Conservation (phyloP, 2,329 filamentous ascomycete genomes). For the Neofusicoccum kwambonambiense region DNA sequence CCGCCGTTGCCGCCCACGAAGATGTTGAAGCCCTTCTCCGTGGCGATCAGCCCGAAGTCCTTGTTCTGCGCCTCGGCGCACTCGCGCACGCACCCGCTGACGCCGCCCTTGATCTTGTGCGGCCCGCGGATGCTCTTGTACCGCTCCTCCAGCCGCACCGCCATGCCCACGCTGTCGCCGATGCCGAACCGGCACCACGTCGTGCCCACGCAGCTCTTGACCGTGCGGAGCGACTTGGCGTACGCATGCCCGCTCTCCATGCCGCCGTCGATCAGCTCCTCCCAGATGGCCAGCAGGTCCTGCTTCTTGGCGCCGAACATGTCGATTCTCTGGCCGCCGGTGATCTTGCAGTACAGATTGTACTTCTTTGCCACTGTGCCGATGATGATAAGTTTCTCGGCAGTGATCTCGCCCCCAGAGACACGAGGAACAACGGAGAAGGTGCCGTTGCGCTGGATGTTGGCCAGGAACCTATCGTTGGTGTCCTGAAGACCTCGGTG, state of each 20-base stretch:
- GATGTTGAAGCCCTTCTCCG: conserved; percentile 90
- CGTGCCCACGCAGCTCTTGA: conserved; percentile 88
- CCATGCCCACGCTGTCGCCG: conserved; percentile 88
- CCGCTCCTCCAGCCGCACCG: conserved; percentile 79
- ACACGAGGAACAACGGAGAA: conserved; percentile 86
- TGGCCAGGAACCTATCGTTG: conserved; percentile 83
- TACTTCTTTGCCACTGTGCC: conserved; percentile 83
- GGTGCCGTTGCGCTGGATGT: conserved; percentile 88
- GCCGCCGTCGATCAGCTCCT: conserved; percentile 73
- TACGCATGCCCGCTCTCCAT: conserved; percentile 92
- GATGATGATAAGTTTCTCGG: conserved; percentile 80
- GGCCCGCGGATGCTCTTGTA: conserved; percentile 89
- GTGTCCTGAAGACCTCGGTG: conserved; percentile 81
- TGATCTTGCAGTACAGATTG: conserved; percentile 85
- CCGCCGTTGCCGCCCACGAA: conserved; percentile 89
- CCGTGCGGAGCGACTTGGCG: conserved; percentile 81
- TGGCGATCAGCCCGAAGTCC: conserved; percentile 89
- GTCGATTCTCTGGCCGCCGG: conserved; percentile 86
- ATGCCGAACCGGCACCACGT: conserved; percentile 91
- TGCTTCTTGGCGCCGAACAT: conserved; percentile 90
- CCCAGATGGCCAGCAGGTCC: conserved; percentile 80
- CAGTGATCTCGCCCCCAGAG: conserved; percentile 81
- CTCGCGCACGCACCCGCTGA: conserved; percentile 87
- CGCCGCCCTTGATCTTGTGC: conserved; percentile 88
- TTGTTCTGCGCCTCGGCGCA: conserved; percentile 92